Evolutionary conservation across 2,329 filamentous ascomycete genomes (phyloP).

Genomic region (Cladosporium sp.): DNA sequence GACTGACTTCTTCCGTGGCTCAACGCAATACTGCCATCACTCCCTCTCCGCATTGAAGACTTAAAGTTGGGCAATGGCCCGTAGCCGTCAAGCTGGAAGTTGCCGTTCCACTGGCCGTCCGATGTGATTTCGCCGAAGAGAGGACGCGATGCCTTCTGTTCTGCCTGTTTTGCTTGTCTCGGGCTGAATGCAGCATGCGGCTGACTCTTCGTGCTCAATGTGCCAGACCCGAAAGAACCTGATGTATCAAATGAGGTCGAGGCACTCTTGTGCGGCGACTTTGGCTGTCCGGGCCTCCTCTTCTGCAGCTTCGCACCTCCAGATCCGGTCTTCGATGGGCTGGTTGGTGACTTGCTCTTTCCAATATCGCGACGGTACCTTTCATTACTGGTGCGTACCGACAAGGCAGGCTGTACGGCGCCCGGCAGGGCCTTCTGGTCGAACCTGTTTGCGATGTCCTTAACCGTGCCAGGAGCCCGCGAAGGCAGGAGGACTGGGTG

Average conservation of each 20-base stretch:
- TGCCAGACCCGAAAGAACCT: slow-evolving; percentile 31
- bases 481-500: slow-evolving; percentile 32
- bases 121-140: slow-evolving; percentile 74
- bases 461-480: slow-evolving; percentile 52
- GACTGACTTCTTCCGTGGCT: slow-evolving; percentile 57
- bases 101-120: slow-evolving; percentile 53
- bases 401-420: slow-evolving; percentile 22
- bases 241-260: slow-evolving; percentile 31
- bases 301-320: slow-evolving; percentile 33
- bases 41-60: slow-evolving; percentile 56
- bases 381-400: slow-evolving; percentile 30
- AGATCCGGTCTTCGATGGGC: slow-evolving; percentile 26
- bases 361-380: slow-evolving; percentile 24
- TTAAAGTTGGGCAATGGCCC: slow-evolving; percentile 29
- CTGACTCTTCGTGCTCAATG: slow-evolving; percentile 29
- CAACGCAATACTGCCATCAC: slow-evolving; percentile 66
- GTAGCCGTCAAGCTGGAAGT: slow-evolving; percentile 34
- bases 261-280: slow-evolving; percentile 30
- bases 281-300: slow-evolving; percentile 28
- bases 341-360: slow-evolving; percentile 29
- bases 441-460: slow-evolving; percentile 77
- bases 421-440: slow-evolving; percentile 52
- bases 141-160: slow-evolving; percentile 46
- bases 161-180: slow-evolving; percentile 24
- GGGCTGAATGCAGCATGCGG: slow-evolving; percentile 30